Evolutionary conservation across 179 eudicot species (phyloP).

Genomic region (Silene coronaria): DNA sequence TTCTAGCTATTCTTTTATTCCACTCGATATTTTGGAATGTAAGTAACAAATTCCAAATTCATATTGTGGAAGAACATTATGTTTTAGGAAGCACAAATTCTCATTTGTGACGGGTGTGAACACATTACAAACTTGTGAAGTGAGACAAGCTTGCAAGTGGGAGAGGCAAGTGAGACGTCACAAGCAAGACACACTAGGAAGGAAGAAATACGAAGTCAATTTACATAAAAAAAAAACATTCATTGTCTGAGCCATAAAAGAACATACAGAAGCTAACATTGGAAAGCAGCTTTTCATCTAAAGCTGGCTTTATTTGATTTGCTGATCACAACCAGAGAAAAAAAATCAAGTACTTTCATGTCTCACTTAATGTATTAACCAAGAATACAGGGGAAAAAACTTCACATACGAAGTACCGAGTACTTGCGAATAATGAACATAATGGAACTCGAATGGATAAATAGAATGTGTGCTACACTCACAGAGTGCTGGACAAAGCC

Average conservation of each 20-base stretch:
- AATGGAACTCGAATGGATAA: conserved; percentile 21
- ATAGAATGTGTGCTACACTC: conserved; percentile 18
- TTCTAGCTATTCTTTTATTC: too few relatives aligned
- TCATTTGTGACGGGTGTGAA: too few relatives aligned
- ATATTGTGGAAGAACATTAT: neutral
- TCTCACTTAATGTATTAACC: conserved; percentile 12
- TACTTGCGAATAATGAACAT: conserved; percentile 14
- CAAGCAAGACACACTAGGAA: too few relatives aligned
- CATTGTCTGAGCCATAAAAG: conserved; percentile 5
- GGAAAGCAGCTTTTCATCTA: conserved; percentile 18
- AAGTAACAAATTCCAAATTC: too few relatives aligned
- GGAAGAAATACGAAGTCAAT: too few relatives aligned
- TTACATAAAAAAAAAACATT: neutral
- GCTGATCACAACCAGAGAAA: conserved; percentile 19
- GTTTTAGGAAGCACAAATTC: too few relatives aligned
- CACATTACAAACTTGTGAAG: too few relatives aligned
- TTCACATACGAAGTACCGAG: conserved; percentile 4
- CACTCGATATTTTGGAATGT: too few relatives aligned
- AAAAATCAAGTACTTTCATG: conserved; percentile 16
- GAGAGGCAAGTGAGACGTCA: too few relatives aligned
- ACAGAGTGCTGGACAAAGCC: conserved; percentile 13
- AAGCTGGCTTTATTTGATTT: conserved; percentile 24
- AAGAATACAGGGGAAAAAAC: conserved; percentile 15
- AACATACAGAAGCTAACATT: neutral
- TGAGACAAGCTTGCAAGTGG: too few relatives aligned